Evolutionary conservation across 2,329 filamentous ascomycete genomes (phyloP), one percentile per base, ranked within the genome.

Genomic region (Metarhizium guizhouense): DNA sequence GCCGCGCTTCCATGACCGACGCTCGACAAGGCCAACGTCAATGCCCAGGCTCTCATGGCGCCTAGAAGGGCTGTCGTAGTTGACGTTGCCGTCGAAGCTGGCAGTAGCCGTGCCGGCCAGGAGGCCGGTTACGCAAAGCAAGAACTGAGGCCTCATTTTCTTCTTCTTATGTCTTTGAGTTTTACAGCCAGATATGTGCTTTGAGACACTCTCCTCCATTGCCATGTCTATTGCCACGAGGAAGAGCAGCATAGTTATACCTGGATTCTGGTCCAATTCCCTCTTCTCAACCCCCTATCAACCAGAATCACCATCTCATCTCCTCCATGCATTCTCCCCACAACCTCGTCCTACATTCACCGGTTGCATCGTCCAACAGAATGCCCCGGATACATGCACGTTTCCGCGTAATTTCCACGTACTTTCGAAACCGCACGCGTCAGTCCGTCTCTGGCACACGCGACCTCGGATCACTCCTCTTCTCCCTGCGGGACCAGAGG

Each of bases 11-110:
- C 66, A 61, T 52, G 76, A 78, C 42, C 83, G 76, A 66, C 80
- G 81, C 48, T 79, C 76, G 51, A 87, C 79, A 60, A 80, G 82
- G 51, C 76, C 77, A 14, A 87, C 76, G n/a, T 84, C 78, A 49
- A 89, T 80, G 5, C 84, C 85, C 11, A 89, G 74, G 42, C 75
- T 73, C 4, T 80, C 76, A 60, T 88, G 85, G 47, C 84, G 78
- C 45, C 79, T 75, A 1, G 85, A 88, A 6, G 86, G 85, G 62
- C 81, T 85, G 52, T 77, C 74, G 66, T 87, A 89, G 70, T 88
- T 88, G 58, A 88, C 66, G 65, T 88, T 88, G 4, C 68, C 68
- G 6, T 66, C 61, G 52, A 60, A 64, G 57, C 53, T 57, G 34
- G 56, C 58, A 7, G 6, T 14, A 6, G 57, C 54, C 4, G 51